phyloP scores from a whole-genome alignment of 305 asterid genomes.

The Coffea humblotiana region DNA sequence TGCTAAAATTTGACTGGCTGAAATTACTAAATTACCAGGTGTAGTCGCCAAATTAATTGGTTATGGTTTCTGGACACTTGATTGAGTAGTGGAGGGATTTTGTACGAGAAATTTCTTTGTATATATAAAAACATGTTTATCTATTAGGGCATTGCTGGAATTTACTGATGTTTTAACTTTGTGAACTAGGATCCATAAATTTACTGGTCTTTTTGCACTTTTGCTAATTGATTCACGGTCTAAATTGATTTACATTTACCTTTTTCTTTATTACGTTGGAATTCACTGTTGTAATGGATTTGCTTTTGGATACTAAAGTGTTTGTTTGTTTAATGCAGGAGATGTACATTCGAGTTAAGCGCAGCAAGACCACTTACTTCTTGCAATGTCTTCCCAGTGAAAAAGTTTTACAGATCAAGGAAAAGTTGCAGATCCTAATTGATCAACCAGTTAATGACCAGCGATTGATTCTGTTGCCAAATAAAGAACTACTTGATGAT shows the following conservation, averaged over 20 bases:
- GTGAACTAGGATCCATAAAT: not conserved
- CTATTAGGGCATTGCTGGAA: not conserved
- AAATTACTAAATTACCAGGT: not conserved
- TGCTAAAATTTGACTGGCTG: not conserved
- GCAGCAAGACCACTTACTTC: slow-evolving; percentile 79
- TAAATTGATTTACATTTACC: too few species aligned
- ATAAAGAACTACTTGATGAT: slow-evolving; percentile 66
- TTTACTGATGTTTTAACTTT: not conserved
- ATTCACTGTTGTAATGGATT: not conserved
- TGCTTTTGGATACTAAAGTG: not conserved
- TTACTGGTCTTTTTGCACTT: not conserved
- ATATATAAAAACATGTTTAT: not conserved
- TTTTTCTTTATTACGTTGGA: too few species aligned
- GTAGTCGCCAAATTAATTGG: not conserved
- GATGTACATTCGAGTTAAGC: slow-evolving; percentile 91
- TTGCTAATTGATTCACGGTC: not conserved
- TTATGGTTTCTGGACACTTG: not conserved
- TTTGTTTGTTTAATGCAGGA: slow-evolving; percentile 41
- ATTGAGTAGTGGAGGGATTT: not conserved
- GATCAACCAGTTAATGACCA: slow-evolving; percentile 79
- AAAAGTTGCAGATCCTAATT: slow-evolving; percentile 74
- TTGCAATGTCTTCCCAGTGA: slow-evolving; percentile 88
- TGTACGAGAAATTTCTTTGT: not conserved
- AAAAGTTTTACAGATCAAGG: slow-evolving; percentile 68
- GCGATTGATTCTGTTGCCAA: slow-evolving; percentile 58